Evolutionary conservation across 2,329 filamentous ascomycete genomes (phyloP).

Genomic region (Coleophoma crateriformis): DNA sequence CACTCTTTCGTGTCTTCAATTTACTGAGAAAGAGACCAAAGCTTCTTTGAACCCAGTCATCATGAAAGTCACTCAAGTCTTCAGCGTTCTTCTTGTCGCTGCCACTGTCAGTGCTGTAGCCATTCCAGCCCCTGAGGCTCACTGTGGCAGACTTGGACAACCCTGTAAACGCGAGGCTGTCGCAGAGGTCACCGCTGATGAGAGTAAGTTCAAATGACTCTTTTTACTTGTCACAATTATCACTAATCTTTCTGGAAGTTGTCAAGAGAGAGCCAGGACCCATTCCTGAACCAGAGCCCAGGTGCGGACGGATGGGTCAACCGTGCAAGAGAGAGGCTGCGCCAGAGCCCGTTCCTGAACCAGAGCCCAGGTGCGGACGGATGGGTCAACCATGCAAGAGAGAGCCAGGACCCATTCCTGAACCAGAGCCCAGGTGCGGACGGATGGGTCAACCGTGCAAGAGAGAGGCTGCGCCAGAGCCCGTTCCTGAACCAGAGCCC

Average conservation of each 20-base stretch:
- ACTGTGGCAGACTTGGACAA: background rate
- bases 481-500: constrained; percentile 18
- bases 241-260: background rate
- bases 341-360: constrained; percentile 16
- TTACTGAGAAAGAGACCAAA: background rate
- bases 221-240: too few relatives aligned
- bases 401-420: constrained; percentile 18
- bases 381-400: constrained; percentile 15
- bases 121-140: constrained; percentile 14
- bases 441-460: constrained; percentile 16
- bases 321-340: constrained; percentile 27
- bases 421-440: constrained; percentile 18
- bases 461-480: constrained; percentile 10
- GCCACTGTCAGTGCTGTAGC: constrained; percentile 28
- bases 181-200: background rate
- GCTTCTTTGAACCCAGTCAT: constrained; percentile 12
- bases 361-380: constrained; percentile 16
- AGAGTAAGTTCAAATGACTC: too few relatives aligned
- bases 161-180: background rate
- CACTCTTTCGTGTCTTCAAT: background rate
- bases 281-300: constrained; percentile 17
- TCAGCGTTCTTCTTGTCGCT: constrained; percentile 33
- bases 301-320: constrained; percentile 21
- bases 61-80: constrained; percentile 42
- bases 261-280: constrained; percentile 14